Conservation (phyloP, 257 asterid species). For the Echites panduratus region DNA sequence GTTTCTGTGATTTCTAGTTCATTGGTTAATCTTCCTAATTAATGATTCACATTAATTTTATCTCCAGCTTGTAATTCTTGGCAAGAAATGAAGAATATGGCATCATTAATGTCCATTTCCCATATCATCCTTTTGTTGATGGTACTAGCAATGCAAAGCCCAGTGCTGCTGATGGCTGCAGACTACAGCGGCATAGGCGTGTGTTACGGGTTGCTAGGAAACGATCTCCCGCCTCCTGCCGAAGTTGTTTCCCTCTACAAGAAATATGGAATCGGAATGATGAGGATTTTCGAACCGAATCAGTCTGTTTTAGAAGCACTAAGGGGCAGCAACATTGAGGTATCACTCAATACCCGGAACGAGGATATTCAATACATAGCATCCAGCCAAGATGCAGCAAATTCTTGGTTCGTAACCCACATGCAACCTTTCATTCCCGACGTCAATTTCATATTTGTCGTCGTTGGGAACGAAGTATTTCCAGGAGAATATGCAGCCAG, state of each 20-base stretch:
- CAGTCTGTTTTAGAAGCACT: conserved; percentile 29
- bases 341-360: conserved; percentile 25
- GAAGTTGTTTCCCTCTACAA: conserved; percentile 22
- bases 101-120: too few species aligned
- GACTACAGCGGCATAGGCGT: too few species aligned
- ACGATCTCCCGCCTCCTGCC: too few species aligned
- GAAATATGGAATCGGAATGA: conserved; percentile 15
- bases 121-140: too few species aligned
- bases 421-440: conserved; percentile 9
- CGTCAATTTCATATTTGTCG: conserved; percentile 23
- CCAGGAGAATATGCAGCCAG: conserved; percentile 1
- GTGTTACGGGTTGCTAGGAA: too few species aligned
- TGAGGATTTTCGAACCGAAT: conserved; percentile 25
- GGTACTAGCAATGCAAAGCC: too few species aligned
- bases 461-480: conserved; percentile 33
- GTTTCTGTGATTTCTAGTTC: too few species aligned
- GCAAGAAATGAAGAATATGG: too few species aligned
- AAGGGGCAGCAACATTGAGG: conserved; percentile 13
- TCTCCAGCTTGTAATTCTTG: too few species aligned
- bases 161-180: too few species aligned
- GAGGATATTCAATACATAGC: conserved; percentile 24
- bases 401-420: conserved; percentile 26
- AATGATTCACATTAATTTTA: too few species aligned
- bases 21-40: too few species aligned
- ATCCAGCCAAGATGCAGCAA: conserved; percentile 10